A percentile compares a stretch with the other conserved stretches of the same genome.
Conservation (phyloP, 306 rosid species). For the Castanea crenata region DNA sequence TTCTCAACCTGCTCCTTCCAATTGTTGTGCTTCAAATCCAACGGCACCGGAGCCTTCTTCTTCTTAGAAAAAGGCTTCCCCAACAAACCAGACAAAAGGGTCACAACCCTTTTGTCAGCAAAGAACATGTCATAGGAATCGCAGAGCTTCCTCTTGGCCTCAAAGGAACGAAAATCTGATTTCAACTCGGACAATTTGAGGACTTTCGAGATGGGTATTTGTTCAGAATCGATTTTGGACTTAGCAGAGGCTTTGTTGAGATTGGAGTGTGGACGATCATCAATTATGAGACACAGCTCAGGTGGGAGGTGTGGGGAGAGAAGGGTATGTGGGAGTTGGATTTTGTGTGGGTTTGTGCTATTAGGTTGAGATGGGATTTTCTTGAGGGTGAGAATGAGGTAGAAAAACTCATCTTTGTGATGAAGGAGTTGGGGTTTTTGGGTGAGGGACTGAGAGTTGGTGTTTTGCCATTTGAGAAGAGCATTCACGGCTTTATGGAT, state of each 20-base stretch:
- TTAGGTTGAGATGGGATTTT: constrained; percentile 56
- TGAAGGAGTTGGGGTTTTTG: constrained; percentile 61
- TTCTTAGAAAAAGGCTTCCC: constrained; percentile 82
- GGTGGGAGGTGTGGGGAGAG: constrained; percentile 36
- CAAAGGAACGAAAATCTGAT: constrained; percentile 68
- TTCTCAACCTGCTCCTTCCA: constrained; percentile 81
- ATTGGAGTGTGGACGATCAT: constrained; percentile 55
- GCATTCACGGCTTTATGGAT: constrained; percentile 50
- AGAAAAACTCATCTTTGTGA: constrained; percentile 48
- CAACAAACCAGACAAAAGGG: constrained; percentile 45
- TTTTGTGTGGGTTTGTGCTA: constrained; percentile 61
- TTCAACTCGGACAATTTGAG: constrained; percentile 65
- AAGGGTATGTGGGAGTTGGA: constrained; percentile 45
- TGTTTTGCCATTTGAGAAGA: constrained; percentile 62
- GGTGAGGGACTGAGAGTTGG: constrained; percentile 22
- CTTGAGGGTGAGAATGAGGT: constrained; percentile 56
- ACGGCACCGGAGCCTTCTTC: constrained; percentile 74
- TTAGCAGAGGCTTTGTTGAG: constrained; percentile 47
- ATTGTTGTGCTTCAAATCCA: constrained; percentile 61
- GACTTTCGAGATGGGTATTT: constrained; percentile 51
- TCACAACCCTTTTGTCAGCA: constrained; percentile 57
- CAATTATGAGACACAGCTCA: constrained; percentile 67
- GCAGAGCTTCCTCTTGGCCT: constrained; percentile 65
- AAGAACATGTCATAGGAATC: constrained; percentile 64
- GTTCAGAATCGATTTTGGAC: constrained; percentile 52